Base-by-base conservation (phyloP, 164 flowering plant species). In the Malania oleifera region DNA sequence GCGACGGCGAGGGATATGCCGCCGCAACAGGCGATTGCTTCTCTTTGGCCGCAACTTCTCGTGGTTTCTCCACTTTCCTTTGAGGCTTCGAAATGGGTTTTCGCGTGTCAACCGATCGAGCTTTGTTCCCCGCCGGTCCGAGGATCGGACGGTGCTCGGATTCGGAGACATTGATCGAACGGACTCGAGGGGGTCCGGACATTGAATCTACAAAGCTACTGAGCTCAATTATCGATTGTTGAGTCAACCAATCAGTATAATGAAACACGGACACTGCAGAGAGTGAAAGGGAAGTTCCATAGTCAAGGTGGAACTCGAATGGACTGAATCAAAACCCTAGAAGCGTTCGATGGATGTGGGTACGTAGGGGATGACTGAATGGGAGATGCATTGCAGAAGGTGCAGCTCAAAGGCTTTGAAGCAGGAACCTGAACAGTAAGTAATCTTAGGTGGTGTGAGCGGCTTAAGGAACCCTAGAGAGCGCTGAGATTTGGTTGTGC, bases 151-250 rank as follows among this genome's bases (percentile, higher is more conserved):
- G 62, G 2, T 55, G 23, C 44, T 77, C 81, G 8, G 68, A 1
- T 1, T 74, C 78, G 14, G 56, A 28, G 0, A 68, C 31, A 56
- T 74, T 73, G 65, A 55, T 59, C 29, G 77, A 62, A 49, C 73
- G 71, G 23, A 72, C 66, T 43, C 77, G 51, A 7, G 78, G 77
- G 13, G 75, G 71, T 9, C 73, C 78, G 44, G 78, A 75, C 80
- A 79, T 71, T 65, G 46, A 25, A 23, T n/a, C 47, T 17, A 19
- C 7, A 6, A n/a, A n/a, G 4, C 22, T 18, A 44, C 1, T 5
- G 10, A n/a, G 22, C 47, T 44, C 10, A 44, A 39, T 10, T 39
- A 3, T 17, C 5, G 3, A 9, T 4, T 10, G 14, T 10, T 6
- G 38, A 34, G 38, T 34, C 44, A 40, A n/a, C 6, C 23, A 15